Evolutionary conservation across 179 eudicot genomes (phyloP).

Genomic region (Drosera spatulata): DNA sequence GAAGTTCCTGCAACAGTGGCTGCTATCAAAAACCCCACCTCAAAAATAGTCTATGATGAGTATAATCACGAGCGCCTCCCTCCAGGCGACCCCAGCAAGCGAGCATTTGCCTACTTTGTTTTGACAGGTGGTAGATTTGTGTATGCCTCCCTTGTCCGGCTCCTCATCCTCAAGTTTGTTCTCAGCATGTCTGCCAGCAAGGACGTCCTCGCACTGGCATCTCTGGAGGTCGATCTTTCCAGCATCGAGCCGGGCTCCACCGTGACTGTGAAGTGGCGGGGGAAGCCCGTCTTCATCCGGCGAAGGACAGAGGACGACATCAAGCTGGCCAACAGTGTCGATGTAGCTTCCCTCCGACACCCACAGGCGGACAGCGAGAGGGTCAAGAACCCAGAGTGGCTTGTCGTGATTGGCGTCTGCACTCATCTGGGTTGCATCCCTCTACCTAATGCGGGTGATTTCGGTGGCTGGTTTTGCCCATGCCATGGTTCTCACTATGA

Average conservation of each 20-base stretch:
- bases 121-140: conserved; percentile 68
- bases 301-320: conserved; percentile 58
- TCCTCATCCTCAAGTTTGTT: conserved; percentile 54
- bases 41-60: conserved; percentile 32
- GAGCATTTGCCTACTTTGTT: conserved; percentile 66
- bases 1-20: conserved; percentile 50
- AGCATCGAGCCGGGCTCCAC: conserved; percentile 6
- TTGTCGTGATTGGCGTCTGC: conserved; percentile 56
- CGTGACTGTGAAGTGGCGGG: no score
- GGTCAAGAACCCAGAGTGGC: conserved; percentile 75
- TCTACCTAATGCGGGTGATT: conserved; percentile 69
- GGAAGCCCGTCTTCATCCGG: conserved; percentile 50
- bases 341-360: conserved; percentile 45
- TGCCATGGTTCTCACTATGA: conserved; percentile 83
- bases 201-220: conserved; percentile 73
- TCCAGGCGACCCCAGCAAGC: conserved; percentile 69
- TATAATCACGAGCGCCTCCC: conserved; percentile 39
- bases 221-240: conserved; percentile 60
- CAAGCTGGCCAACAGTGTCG: conserved; percentile 54
- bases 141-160: conserved; percentile 11
- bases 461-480: conserved; percentile 71
- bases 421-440: conserved; percentile 72
- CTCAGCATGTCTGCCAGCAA: conserved; percentile 71
- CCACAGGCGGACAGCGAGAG: conserved; percentile 60
- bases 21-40: conserved; percentile 40